Evolutionary conservation across 768 basidiomycete species (phyloP).

Genomic region (Naganishia friedmannii): DNA sequence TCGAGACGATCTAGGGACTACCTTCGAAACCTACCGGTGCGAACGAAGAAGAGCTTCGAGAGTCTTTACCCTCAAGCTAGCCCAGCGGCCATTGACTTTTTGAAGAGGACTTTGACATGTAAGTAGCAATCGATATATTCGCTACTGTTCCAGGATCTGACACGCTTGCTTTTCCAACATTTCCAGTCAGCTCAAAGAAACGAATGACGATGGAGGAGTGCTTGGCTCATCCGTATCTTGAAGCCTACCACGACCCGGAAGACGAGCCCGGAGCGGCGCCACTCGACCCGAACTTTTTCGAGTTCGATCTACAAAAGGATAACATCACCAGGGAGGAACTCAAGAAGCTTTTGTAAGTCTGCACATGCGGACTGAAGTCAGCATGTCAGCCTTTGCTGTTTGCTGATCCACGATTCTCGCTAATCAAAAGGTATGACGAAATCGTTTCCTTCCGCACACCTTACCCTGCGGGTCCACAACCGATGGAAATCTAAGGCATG

Average conservation of each 20-base stretch:
- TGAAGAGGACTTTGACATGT: constrained; percentile 75
- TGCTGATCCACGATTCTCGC: constrained; percentile 52
- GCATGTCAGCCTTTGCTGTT: not conserved
- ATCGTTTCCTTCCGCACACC: constrained; percentile 71
- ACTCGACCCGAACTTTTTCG: constrained; percentile 94
- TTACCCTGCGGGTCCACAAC: constrained; percentile 4
- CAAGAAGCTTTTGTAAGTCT: constrained; percentile 57
- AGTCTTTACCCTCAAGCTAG: constrained; percentile 87
- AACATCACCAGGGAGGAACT: constrained; percentile 92
- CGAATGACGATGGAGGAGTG: constrained; percentile 92
- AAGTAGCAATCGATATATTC: constrained; percentile 13
- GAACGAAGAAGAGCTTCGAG: constrained; percentile 77
- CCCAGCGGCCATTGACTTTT: constrained; percentile 69
- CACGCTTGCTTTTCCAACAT: not conserved
- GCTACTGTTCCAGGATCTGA: not conserved
- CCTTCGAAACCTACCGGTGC: constrained; percentile 88
- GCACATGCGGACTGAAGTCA: not conserved
- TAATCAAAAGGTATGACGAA: constrained; percentile 62
- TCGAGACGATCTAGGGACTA: constrained; percentile 82
- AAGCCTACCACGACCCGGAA: constrained; percentile 93
- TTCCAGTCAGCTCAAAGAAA: constrained; percentile 81
- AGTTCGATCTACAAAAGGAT: constrained; percentile 95
- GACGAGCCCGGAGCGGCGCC: constrained; percentile 95
- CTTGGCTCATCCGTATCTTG: constrained; percentile 88
- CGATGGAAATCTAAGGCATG: constrained; percentile 11